Evolutionary conservation across 805 yeast genomes (phyloP), one percentile per base, ranked within the genome.

Genomic region (Lipomyces sp.): DNA sequence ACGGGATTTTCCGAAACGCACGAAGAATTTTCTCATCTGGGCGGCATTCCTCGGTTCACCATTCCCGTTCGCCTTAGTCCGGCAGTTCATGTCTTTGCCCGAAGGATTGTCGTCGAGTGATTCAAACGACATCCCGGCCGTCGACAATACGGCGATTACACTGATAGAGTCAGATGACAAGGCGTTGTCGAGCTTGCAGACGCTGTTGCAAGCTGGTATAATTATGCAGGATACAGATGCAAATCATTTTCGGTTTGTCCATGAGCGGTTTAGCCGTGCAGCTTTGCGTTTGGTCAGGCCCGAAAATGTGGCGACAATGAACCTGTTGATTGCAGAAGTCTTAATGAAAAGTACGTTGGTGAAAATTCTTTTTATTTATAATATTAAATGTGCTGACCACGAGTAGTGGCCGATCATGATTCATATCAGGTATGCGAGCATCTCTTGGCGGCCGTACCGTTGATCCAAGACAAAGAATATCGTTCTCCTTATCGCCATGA

Each of bases 141-240:
- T 42, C 35, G 69, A 53, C 2, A 64, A 60, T 24, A 57, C 34
- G 3, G 60, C 39, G 10, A 45, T 63, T 11, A 57, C 60, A 15
- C 56, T 69, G 15, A 18, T 60, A 7, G 71, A 69, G 13, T 42
- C 71, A 2, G 68, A 63, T 34, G 69, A 67, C 48, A 64, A 67
- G 56, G 67, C 71, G 18, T 37, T 69, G 32, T 67, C 70, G 18
- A 64, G 71, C 42, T 39, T 69, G 42, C 71, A 65, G 58, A 67
- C 69, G 2, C 34, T 65, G 29, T 45, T 70, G 13, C 65, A 61
- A 53, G 63, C 66, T 15, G 68, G 69, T 15, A 32, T 63, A 7
- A 64, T 69, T 29, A 29, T 55, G 6, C 58, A 29, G 7, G 62
- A 53, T 18, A 60, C 45, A 2, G 7, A 54, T 24, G 59, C 24